Evolutionary conservation across 169 alveolate genomes (phyloP), one percentile per base, ranked within the genome.

Genomic region (Cryptosporidium baileyi): DNA sequence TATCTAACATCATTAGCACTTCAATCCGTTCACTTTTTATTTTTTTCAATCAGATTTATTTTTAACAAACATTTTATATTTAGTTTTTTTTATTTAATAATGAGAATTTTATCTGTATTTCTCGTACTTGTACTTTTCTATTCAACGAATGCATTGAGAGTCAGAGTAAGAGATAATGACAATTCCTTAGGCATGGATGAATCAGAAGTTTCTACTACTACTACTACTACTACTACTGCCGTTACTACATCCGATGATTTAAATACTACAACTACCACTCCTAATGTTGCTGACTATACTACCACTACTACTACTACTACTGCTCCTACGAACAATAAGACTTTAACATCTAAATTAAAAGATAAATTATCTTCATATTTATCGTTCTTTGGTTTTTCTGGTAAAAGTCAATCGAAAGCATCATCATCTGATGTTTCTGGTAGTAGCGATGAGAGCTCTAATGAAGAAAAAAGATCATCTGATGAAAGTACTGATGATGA

Each of bases 81-180:
- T 11, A 9, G 22, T 52, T 7, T 57, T 57, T 30, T 17, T 22
- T 28, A 17, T 3, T 57, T 17, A 36, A 51, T 45, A 0, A 65
- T 65, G 81, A 43, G n/a, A n/a, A 34, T 65, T 3, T 65, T 45
- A 0, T 19, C 43, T 9, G 6, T 49, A 1, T 30, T 24, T 4
- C 30, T 51, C 11, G 38, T 19, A 3, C 81, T 65, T 15, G 22
- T 65, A 28, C 11, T 65, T 4, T 26, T 65, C 45, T 61, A 45
- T 30, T 19, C 81, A 15, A 47, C 81, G 19, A 65, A 65, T 30
- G 81, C 81, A 4, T 1, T 65, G 61, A 65, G 81, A 51, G 17
- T 65, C 61, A 65, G 81, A 9, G 81, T 54, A 15, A 19, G 28
- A 11, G 4, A 62, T 41, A 26, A 15, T 26, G 40, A 41, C 28